Base-by-base conservation (phyloP, 2,329 filamentous ascomycete genomes). In the Microcera coccophila region DNA sequence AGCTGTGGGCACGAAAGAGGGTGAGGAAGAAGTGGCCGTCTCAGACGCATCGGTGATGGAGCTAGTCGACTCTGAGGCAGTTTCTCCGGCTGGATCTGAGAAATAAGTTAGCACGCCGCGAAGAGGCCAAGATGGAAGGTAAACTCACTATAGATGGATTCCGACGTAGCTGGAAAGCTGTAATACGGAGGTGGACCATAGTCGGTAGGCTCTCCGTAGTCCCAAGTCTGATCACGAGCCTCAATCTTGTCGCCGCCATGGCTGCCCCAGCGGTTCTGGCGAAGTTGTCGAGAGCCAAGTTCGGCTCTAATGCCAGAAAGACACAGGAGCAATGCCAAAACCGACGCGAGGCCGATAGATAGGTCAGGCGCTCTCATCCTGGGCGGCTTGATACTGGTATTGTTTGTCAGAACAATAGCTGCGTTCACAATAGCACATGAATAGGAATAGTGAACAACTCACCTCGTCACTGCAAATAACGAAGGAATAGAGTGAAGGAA, bases 341-440 rank as follows among this genome's bases (percentile, higher is more conserved):
- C 41, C 37, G 62, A 66, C 49, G 62, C 45, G 21, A 69, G 40
- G 56, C 62, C 58, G 48, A 58, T 41, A 48, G 57, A 47, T 39
- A 65, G 48, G 54, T 55, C 55, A 12, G 51, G 62, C 19, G 43
- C 55, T 50, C 63, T 68, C 71, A 74, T 74, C 41, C 26, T 62
- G 14, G 29, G 26, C 38, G 20, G 17, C 12, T 18, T 15, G 12
- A 21, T 28, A 31, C 37, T 48, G 21, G 38, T 12, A 26, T 26
- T 12, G 22, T 26, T 26, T 12, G 33, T 35, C 15, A 35, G 33
- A 32, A 32, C 22, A 26, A 26, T 26, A 26, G 22, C 22, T 12
- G 7, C 12, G 12, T 26, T 26, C 22, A 26, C 22, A 26, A 26
- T 7, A 7, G 12, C 22, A 12, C 12, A 7, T 26, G 22, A 26